phyloP scores from a whole-genome alignment of 768 basidiomycete genomes.

The Cantharellus anzutake region DNA sequence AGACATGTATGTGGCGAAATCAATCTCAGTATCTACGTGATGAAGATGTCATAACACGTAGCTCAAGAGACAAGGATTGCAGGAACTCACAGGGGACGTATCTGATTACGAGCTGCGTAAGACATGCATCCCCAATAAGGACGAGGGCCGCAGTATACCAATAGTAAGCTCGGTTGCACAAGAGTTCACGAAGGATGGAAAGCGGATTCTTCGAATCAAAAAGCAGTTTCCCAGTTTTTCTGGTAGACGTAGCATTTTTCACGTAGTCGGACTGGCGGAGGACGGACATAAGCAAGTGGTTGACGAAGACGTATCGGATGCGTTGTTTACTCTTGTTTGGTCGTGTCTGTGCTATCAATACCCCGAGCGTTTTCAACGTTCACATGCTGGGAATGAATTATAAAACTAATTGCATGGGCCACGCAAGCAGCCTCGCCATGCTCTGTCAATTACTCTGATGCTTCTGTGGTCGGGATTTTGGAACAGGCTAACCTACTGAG shows the following conservation, averaged over 20 bases:
- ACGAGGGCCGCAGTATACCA: slow-evolving; percentile 45
- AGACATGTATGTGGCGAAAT: slow-evolving; percentile 91
- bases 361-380: slow-evolving; percentile 24
- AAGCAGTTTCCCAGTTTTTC: neutral
- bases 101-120: slow-evolving; percentile 64
- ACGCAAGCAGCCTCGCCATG: slow-evolving; percentile 21
- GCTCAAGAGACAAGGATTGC: slow-evolving; percentile 1
- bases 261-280: neutral
- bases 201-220: neutral
- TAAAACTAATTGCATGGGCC: slow-evolving; percentile 10
- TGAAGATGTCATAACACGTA: slow-evolving; percentile 1
- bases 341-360: slow-evolving; percentile 20
- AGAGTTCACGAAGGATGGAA: neutral
- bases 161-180: slow-evolving; percentile 26
- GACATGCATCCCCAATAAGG: slow-evolving; percentile 51
- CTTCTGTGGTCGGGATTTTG: neutral
- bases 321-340: neutral
- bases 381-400: slow-evolving; percentile 23
- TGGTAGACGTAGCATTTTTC: neutral
- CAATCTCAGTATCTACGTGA: slow-evolving; percentile 83
- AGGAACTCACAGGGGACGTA: slow-evolving; percentile 59
- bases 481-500: no score
- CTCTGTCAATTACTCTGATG: slow-evolving; percentile 18
- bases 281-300: neutral
- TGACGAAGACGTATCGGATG: neutral